Evolutionary conservation across 768 basidiomycete genomes (phyloP).

Genomic region (Paxillus ammoniavirescens): DNA sequence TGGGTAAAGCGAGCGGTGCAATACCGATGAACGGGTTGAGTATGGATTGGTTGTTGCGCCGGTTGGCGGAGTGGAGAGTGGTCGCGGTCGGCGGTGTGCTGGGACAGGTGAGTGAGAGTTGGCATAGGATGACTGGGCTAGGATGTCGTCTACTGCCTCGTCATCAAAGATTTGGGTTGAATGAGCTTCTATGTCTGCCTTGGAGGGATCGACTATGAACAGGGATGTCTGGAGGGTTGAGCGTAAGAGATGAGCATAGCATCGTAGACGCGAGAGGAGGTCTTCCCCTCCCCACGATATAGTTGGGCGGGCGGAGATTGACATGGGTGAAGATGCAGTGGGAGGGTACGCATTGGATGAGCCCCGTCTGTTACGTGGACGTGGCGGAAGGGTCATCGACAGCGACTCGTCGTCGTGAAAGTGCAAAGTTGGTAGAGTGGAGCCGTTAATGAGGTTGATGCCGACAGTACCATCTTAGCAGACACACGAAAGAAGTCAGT

Average conservation of each 20-base stretch:
- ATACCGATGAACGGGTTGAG: constrained; percentile 67
- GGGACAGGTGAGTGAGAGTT: constrained; percentile 82
- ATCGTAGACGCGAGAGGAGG: constrained; percentile 70
- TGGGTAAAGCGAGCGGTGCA: constrained; percentile 70
- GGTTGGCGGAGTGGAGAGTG: constrained; percentile 44
- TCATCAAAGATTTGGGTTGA: constrained; percentile 82
- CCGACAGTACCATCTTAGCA: constrained; percentile 78
- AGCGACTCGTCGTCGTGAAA: constrained; percentile 97
- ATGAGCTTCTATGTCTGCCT: constrained; percentile 90
- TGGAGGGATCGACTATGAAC: constrained; percentile 90
- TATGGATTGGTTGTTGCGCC: constrained; percentile 47
- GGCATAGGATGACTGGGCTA: constrained; percentile 73
- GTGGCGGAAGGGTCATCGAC: constrained; percentile 58
- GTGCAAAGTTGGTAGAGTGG: constrained; percentile 84
- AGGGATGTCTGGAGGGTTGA: constrained; percentile 83
- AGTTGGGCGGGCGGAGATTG: constrained; percentile 39
- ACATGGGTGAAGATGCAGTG: constrained; percentile 49
- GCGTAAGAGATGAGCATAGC: constrained; percentile 78
- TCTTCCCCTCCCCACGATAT: constrained; percentile 89
- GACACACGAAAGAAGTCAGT: neutral
- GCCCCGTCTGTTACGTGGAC: constrained; percentile 30
- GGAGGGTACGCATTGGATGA: constrained; percentile 60
- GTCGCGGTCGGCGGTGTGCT: constrained; percentile 74
- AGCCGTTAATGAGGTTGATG: constrained; percentile 83
- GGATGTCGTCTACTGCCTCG: constrained; percentile 84